These are phyloP conservation scores for Kondoa subrosea DNA, from an alignment of 768 basidiomycete genomes.

Conservation along the genomic window DNA sequence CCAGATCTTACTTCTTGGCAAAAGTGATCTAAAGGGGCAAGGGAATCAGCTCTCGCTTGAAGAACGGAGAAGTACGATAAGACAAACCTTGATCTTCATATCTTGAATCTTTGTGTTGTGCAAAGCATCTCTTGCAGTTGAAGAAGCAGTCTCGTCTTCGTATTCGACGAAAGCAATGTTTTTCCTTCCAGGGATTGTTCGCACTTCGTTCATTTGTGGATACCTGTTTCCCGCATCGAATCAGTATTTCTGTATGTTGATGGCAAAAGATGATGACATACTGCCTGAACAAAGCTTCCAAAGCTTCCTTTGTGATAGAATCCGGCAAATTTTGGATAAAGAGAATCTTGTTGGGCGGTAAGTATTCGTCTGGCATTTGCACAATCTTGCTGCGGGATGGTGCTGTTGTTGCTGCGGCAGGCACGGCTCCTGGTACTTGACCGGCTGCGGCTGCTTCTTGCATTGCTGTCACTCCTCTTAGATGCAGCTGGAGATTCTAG, in stretches of 20 bases:
- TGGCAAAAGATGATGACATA: slow-evolving; percentile 34
- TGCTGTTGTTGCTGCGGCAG: slow-evolving; percentile 35
- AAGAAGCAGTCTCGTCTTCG: slow-evolving; percentile 76
- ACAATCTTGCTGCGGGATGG: not conserved
- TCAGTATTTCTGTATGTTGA: not conserved
- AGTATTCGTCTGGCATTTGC: slow-evolving; percentile 58
- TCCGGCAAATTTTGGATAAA: slow-evolving; percentile 96
- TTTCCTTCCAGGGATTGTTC: slow-evolving; percentile 90
- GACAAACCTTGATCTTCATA: slow-evolving; percentile 81
- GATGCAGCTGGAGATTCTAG: not conserved
- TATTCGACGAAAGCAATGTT: slow-evolving; percentile 99
- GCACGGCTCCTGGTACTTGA: slow-evolving; percentile 46
- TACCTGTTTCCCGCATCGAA: slow-evolving; percentile 41
- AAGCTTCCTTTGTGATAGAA: slow-evolving; percentile 75
- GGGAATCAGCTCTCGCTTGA: too few relatives aligned
- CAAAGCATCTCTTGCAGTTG: slow-evolving; percentile 80
- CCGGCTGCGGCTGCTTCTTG: slow-evolving; percentile 46
- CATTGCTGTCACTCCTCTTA: slow-evolving; percentile 15
- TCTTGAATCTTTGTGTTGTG: slow-evolving; percentile 88
- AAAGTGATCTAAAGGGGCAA: not conserved
- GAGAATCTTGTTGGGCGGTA: slow-evolving; percentile 96
- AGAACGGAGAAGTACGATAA: not conserved
- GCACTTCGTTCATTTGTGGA: slow-evolving; percentile 88
- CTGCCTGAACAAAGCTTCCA: slow-evolving; percentile 81
- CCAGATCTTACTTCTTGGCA: not conserved